phyloP scores from a whole-genome alignment of 2,329 filamentous ascomycete genomes.

The Ceratocystis alfenasii region DNA sequence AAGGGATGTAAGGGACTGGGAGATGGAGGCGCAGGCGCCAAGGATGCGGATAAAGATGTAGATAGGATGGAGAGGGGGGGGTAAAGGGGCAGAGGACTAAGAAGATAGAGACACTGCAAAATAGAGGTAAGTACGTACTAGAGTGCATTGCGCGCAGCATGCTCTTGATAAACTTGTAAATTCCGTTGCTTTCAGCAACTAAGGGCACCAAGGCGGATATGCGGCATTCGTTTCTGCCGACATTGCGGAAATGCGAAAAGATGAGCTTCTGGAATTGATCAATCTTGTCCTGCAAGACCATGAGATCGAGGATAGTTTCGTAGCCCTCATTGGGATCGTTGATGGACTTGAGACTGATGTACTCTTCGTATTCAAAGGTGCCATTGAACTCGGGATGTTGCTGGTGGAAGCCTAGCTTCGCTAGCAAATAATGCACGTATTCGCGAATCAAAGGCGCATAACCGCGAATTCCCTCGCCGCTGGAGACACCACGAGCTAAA shows the following conservation, averaged over 20 bases:
- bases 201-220: slow-evolving; percentile 88
- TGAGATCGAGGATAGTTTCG: slow-evolving; percentile 92
- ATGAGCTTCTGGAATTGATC: slow-evolving; percentile 97
- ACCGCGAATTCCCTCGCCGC: slow-evolving; percentile 67
- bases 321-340: slow-evolving; percentile 97
- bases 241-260: slow-evolving; percentile 87
- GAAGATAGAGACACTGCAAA: too few relatives aligned
- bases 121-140: slow-evolving; percentile 43
- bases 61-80: too few relatives aligned
- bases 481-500: slow-evolving; percentile 67
- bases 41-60: too few relatives aligned
- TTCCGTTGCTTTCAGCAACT: slow-evolving; percentile 95
- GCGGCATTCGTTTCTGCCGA: slow-evolving; percentile 88
- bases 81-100: too few relatives aligned
- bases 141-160: slow-evolving; percentile 98
- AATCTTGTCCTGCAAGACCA: slow-evolving; percentile 95
- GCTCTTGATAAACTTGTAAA: slow-evolving; percentile 99
- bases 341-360: slow-evolving; percentile 93
- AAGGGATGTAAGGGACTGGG: too few relatives aligned
- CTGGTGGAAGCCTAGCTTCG: slow-evolving; percentile 92
- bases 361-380: slow-evolving; percentile 97
- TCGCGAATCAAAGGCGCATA: slow-evolving; percentile 89
- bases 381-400: slow-evolving; percentile 98
- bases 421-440: slow-evolving; percentile 90
- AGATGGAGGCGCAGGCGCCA: too few relatives aligned